These are phyloP conservation scores for Lasiodiplodia sp. DNA, from an alignment of 2,329 filamentous ascomycete species.

Conservation along the genomic window DNA sequence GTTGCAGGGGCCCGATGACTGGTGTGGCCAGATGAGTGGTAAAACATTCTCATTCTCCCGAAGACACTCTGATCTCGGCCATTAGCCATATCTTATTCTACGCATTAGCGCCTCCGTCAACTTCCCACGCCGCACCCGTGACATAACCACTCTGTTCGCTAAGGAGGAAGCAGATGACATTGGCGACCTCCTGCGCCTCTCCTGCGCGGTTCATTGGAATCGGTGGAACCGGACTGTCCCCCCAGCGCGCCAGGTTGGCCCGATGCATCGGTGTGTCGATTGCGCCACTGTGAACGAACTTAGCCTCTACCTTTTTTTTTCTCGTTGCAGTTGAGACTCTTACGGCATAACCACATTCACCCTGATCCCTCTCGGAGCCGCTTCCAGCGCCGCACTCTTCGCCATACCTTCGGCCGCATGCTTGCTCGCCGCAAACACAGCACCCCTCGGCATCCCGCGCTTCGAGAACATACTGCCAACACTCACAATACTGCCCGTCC, in stretches of 20 bases:
- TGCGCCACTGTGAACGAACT: background rate
- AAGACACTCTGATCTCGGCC: too few species aligned
- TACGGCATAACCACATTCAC: conserved; percentile 11
- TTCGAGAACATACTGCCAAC: background rate
- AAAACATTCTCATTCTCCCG: too few species aligned
- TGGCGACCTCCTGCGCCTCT: background rate
- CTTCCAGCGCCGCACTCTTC: background rate
- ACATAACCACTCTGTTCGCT: background rate
- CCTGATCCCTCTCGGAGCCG: background rate
- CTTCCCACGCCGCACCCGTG: background rate
- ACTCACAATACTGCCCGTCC: background rate
- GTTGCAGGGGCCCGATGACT: too few species aligned
- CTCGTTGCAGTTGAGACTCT: background rate
- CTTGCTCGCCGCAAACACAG: background rate
- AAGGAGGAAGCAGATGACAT: background rate
- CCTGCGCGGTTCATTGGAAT: background rate
- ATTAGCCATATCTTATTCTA: too few species aligned
- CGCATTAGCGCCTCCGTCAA: background rate
- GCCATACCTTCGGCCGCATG: background rate
- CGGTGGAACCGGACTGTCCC: background rate
- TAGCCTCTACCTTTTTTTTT: too few species aligned
- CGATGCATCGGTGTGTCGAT: background rate
- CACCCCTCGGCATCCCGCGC: background rate
- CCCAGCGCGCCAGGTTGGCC: background rate
- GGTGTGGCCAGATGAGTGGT: too few species aligned